These are phyloP conservation scores for Silybum marianum DNA, from an alignment of 129 eudicot species.

Conservation along the genomic window DNA sequence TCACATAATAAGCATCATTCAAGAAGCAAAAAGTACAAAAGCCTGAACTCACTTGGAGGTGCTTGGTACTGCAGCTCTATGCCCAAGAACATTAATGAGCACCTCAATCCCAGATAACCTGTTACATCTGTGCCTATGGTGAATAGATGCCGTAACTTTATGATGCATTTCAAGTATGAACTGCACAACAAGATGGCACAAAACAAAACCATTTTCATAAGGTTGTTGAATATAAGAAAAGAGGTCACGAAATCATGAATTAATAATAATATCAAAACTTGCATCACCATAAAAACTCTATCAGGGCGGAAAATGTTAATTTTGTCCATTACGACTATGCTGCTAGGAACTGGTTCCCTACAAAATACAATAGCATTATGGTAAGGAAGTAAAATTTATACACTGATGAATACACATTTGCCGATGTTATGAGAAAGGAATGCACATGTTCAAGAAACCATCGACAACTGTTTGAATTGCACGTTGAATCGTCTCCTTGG, in stretches of 20 bases:
- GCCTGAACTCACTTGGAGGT: conserved; percentile 65
- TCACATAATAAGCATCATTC: conserved; percentile 4
- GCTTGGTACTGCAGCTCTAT: conserved; percentile 83
- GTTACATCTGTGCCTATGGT: conserved; percentile 72
- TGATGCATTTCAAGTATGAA: conserved; percentile 83
- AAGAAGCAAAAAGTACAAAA: conserved; percentile 2
- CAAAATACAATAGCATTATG: conserved; percentile 30
- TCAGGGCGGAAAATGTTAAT: conserved; percentile 90
- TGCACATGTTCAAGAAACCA: conserved; percentile 84
- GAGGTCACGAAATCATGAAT: background rate
- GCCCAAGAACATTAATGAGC: conserved; percentile 78
- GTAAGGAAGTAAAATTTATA: conserved; percentile 6
- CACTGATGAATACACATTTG: background rate
- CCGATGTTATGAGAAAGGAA: conserved; percentile 22
- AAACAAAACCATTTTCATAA: conserved; percentile 14
- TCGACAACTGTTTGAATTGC: conserved; percentile 90
- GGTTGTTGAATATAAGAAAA: conserved; percentile 19
- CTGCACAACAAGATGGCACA: conserved; percentile 50
- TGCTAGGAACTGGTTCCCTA: conserved; percentile 58
- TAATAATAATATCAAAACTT: background rate
- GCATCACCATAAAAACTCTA: conserved; percentile 87
- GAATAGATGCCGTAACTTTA: conserved; percentile 79
- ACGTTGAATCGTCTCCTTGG: conserved; percentile 57
- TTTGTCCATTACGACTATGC: conserved; percentile 70
- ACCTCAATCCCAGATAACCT: conserved; percentile 90